Base-by-base conservation (phyloP, 192 early-diverging fungal genomes). In the Helicostylum pulchrum region DNA sequence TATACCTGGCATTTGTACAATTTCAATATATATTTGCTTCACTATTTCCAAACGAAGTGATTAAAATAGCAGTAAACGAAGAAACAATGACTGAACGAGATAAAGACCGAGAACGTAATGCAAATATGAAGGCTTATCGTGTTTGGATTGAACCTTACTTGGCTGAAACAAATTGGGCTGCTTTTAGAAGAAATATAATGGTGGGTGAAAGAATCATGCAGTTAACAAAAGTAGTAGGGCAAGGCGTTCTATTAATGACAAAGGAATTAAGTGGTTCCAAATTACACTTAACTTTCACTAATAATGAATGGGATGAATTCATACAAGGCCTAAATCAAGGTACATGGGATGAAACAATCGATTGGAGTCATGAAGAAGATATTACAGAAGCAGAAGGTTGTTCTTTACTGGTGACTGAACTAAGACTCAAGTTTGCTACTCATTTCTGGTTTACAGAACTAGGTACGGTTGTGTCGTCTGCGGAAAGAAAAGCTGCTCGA, bases 251-350 rank as follows among this genome's bases (percentile, higher is more conserved):
- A 7, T 47, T 80, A n/a, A 77, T 80, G 78, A 80, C 78, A 34
- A 80, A 80, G 64, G 78, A 80, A 54, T 49, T 80, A 15, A 74
- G 72, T 19, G 78, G 78, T 17, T 74, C 76, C 4, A 80, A 80
- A 53, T 54, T 80, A 15, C 74, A 76, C 20, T 45, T 76, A 14
- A 76, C 74, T 17, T 76, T 76, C 44, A 76, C 74, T 3, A 76
- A 76, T 43, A 66, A 61, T 47, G 74, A 76, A 52, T 76, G 74
- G 74, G 74, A 76, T 46, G 74, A 68, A 45, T 76, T 76, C 36
- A 56, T 76, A 44, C 51, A 57, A 17, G 69, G 74, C 1, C 53
- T 76, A 1, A 26, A 14, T 26, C 39, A 32, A 15, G 70, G 70
- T 8, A 60, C 34, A 42, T 71, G 70, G 70, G 70, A 71, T 45